Evolutionary conservation across 2,329 filamentous ascomycete species (phyloP).

Genomic region (Fusarium circinatum): DNA sequence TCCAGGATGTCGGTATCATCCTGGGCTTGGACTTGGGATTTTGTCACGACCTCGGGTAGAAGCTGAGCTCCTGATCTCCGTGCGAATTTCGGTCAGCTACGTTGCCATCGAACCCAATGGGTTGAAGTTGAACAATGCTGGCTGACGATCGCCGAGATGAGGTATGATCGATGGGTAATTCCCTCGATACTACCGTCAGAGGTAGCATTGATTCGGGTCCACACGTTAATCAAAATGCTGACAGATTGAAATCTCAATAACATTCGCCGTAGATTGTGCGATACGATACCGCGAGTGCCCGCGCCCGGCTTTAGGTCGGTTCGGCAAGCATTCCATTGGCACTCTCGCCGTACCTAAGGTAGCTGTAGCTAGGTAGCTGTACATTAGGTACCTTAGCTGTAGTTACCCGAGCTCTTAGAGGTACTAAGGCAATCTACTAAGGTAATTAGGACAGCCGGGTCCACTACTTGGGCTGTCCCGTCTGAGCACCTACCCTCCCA

Average conservation of each 20-base stretch:
- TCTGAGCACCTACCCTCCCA: slow-evolving; percentile 25
- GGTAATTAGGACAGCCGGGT: slow-evolving; percentile 3
- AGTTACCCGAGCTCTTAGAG: not conserved
- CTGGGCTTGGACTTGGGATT: not conserved
- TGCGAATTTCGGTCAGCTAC: not conserved
- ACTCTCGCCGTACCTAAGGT: not conserved
- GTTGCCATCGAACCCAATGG: not conserved
- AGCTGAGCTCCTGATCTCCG: not conserved
- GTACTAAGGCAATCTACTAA: not conserved
- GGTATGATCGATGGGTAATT: slow-evolving; percentile 15
- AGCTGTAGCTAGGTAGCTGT: not conserved
- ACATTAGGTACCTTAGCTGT: not conserved
- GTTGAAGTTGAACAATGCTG: slow-evolving; percentile 18
- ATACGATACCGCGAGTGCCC: not conserved
- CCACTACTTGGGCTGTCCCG: slow-evolving; percentile 31
- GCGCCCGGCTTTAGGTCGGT: not conserved
- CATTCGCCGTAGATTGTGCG: not conserved
- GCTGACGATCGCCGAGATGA: slow-evolving; percentile 23
- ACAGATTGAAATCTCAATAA: not conserved
- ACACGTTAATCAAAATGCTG: slow-evolving; percentile 6
- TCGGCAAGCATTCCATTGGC: not conserved
- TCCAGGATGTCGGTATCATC: not conserved
- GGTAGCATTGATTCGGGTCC: not conserved
- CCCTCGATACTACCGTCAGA: not conserved
- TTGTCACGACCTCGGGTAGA: not conserved